phyloP scores from a whole-genome alignment of 2,329 filamentous ascomycete species.

The Fusarium sambucinum region DNA sequence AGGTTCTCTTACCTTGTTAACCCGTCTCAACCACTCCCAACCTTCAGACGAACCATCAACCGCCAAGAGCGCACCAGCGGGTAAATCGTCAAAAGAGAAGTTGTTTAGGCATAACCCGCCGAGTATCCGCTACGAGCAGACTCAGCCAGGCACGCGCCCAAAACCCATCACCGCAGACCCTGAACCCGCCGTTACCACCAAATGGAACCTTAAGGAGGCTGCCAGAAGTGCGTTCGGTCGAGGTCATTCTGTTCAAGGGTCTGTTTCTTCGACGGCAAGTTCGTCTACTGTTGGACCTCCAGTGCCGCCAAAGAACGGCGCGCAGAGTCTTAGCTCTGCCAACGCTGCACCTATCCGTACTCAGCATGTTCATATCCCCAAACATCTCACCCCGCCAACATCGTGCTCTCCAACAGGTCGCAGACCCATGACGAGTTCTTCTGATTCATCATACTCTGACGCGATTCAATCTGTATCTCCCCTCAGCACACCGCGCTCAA shows the following conservation, averaged over 20 bases:
- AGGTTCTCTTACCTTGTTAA: slow-evolving; percentile 32
- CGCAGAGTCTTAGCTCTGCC: background rate
- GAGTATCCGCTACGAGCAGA: slow-evolving; percentile 49
- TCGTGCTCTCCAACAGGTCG: slow-evolving; percentile 14
- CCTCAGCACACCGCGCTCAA: slow-evolving; percentile 56
- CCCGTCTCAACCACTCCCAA: slow-evolving; percentile 26
- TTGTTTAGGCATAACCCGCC: slow-evolving; percentile 40
- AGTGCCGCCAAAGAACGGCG: slow-evolving; percentile 5
- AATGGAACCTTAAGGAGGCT: slow-evolving; percentile 53
- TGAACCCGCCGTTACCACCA: slow-evolving; percentile 39
- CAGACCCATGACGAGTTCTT: slow-evolving; percentile 49
- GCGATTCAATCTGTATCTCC: slow-evolving; percentile 53
- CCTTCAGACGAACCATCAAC: slow-evolving; percentile 26
- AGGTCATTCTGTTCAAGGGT: slow-evolving; percentile 33
- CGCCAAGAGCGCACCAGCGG: slow-evolving; percentile 20
- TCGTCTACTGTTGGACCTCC: slow-evolving; percentile 28
- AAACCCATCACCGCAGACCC: slow-evolving; percentile 38
- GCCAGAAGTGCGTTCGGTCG: slow-evolving; percentile 51
- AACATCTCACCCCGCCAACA: slow-evolving; percentile 16
- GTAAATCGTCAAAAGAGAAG: slow-evolving; percentile 25
- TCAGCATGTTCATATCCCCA: slow-evolving; percentile 10
- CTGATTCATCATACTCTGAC: slow-evolving; percentile 56
- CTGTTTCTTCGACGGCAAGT: slow-evolving; percentile 32
- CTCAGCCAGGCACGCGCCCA: slow-evolving; percentile 40
- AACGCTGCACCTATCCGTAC: slow-evolving; percentile 3